phyloP scores from a whole-genome alignment of 2,329 filamentous ascomycete genomes.

The Verticillium nonalfalfae region DNA sequence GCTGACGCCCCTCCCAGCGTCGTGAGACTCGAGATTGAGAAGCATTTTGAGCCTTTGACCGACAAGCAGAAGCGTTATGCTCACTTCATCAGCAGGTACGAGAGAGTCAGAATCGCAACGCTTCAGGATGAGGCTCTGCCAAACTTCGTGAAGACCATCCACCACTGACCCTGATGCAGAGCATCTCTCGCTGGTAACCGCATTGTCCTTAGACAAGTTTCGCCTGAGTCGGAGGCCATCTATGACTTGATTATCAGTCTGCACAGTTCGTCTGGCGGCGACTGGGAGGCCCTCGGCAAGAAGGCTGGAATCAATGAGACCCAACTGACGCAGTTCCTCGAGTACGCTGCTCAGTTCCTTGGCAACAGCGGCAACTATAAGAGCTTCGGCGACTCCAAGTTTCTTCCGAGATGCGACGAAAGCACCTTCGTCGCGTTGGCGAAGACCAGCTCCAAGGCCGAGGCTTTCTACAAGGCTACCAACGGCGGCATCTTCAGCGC shows the following conservation, averaged over 20 bases:
- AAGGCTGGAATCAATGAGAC: conserved; percentile 59
- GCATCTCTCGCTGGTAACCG: conserved; percentile 72
- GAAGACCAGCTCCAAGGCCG: conserved; percentile 51
- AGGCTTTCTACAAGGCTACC: conserved; percentile 60
- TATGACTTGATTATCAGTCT: conserved; percentile 75
- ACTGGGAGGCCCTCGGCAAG: conserved; percentile 63
- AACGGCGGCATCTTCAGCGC: conserved; percentile 68
- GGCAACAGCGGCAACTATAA: conserved; percentile 83
- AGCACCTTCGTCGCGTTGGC: conserved; percentile 60
- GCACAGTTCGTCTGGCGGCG: conserved; percentile 58
- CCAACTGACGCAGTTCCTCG: conserved; percentile 62
- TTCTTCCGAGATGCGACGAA: conserved; percentile 65
- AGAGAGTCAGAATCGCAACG: not conserved
- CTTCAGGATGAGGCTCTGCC: not conserved
- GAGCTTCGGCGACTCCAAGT: conserved; percentile 80
- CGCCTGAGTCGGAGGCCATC: conserved; percentile 73
- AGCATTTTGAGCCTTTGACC: conserved; percentile 76
- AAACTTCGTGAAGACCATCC: not conserved
- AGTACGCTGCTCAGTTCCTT: conserved; percentile 73
- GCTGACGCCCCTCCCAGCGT: conserved; percentile 87
- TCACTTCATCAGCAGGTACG: conserved; percentile 77
- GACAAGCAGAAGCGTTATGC: conserved; percentile 83
- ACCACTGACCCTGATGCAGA: conserved; percentile 31
- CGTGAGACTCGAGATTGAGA: conserved; percentile 82
- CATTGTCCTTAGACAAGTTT: conserved; percentile 74